Percentiles rank a stretch among this genome's conserved stretches.
Conservation (phyloP, 1,139 yeast genomes). For the Yamadazyma kanchanaburiensis region DNA sequence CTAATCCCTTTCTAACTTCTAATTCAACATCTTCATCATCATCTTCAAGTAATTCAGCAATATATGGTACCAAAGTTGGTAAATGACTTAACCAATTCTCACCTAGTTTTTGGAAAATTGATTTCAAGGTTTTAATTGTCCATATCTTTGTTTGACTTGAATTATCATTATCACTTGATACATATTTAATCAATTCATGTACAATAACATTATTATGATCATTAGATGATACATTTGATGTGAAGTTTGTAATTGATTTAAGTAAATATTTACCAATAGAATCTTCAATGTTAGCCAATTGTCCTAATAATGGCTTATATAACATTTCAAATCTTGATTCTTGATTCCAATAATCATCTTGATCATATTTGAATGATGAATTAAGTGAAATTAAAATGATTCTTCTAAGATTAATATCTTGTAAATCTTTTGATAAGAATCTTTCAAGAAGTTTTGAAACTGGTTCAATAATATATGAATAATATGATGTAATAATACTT, state of each 20-base stretch:
- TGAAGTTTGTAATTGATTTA: constrained; percentile 74
- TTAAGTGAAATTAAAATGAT: constrained; percentile 67
- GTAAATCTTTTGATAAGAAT: constrained; percentile 40
- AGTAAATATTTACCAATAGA: constrained; percentile 74
- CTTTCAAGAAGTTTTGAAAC: constrained; percentile 52
- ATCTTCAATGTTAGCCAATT: constrained; percentile 64
- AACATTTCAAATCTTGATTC: constrained; percentile 79
- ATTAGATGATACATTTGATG: constrained; percentile 70
- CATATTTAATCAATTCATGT: constrained; percentile 33
- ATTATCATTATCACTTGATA: constrained; percentile 33
- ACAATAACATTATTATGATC: constrained; percentile 65
- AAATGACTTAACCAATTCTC: constrained; percentile 90
- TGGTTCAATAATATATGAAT: constrained; percentile 78
- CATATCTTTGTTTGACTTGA: constrained; percentile 58
- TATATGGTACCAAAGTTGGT: constrained; percentile 92
- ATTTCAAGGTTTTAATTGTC: constrained; percentile 77
- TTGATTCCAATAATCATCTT: constrained; percentile 92
- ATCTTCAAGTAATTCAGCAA: constrained; percentile 93
- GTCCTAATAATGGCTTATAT: constrained; percentile 58
- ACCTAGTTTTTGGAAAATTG: constrained; percentile 86
- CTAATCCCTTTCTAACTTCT: constrained; percentile 90
- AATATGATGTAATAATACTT: constrained; percentile 85
- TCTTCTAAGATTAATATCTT: constrained; percentile 63
- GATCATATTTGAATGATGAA: constrained; percentile 81
- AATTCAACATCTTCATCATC: constrained; percentile 91